Evolutionary conservation across 2,329 filamentous ascomycete genomes (phyloP).

Genomic region (Torrubiellomyces zombiae): DNA sequence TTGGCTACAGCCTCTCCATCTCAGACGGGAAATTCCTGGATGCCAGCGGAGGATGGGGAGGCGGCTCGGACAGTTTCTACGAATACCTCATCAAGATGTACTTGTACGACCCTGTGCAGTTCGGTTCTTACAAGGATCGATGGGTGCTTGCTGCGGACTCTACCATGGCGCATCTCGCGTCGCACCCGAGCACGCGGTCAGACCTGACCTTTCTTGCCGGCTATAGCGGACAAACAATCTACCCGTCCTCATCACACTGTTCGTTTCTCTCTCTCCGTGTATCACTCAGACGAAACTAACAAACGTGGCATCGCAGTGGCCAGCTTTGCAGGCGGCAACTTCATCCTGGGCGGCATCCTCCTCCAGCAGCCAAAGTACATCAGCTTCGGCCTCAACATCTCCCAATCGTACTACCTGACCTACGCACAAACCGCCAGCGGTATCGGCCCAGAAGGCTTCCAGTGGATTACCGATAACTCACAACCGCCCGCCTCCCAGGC

Average conservation of each 20-base stretch:
- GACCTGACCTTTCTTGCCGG: conserved; percentile 57
- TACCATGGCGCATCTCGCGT: conserved; percentile 53
- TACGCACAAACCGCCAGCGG: conserved; percentile 53
- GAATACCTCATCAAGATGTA: conserved; percentile 90
- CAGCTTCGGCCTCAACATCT: conserved; percentile 56
- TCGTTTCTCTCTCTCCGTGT: too few species aligned
- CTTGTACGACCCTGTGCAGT: conserved; percentile 53
- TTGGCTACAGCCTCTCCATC: conserved; percentile 52
- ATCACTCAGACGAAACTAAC: too few species aligned
- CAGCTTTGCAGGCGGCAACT: conserved; percentile 74
- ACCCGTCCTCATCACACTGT: conserved; percentile 34
- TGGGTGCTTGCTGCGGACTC: conserved; percentile 66
- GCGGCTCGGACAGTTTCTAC: conserved; percentile 66
- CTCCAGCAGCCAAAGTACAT: conserved; percentile 50
- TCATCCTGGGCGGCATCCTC: conserved; percentile 63
- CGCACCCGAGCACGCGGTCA: conserved; percentile 45
- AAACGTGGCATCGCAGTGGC: too few species aligned
- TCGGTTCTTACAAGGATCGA: conserved; percentile 48
- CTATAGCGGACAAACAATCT: conserved; percentile 28
- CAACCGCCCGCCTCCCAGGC: conserved; percentile 27
- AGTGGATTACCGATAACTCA: conserved; percentile 36
- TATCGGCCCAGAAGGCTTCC: conserved; percentile 62
- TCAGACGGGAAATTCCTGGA: conserved; percentile 50
- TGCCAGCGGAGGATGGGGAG: conserved; percentile 56
- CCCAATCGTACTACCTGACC: conserved; percentile 56